Evolutionary conservation across 139 green algal genomes (phyloP), one percentile per base, ranked within the genome.

Genomic region (Chlamydomonas sphaeroides): DNA sequence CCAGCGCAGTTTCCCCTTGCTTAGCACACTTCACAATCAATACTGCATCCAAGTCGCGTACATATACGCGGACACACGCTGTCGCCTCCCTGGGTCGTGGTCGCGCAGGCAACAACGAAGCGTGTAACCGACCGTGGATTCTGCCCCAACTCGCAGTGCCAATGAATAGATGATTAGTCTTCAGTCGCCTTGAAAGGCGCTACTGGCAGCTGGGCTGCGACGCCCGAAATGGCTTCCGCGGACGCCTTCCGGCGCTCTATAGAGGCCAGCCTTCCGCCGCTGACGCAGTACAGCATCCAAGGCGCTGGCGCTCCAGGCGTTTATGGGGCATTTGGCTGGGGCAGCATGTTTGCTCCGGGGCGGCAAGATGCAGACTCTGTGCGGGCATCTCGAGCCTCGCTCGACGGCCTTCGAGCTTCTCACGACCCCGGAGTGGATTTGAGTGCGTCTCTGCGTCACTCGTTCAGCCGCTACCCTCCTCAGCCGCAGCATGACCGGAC

Each of bases 281-380:
- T 84, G 6, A 84, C 65, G 21, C 65, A 74, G 38, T 84, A 84
- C 35, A 65, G 63, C 28, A 25, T 66, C 7, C 61, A 68, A n/a
- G n/a, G n/a, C 8, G 11, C 65, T 8, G 67, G 77, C 51, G 77
- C 77, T 36, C 77, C 77, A 15, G 77, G 77, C 15, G 39, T 76
- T 8, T 84, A 84, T 59, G 77, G 48, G 4, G 65, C 65, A 0
- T 84, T 45, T 32, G 77, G 77, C 42, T 84, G 77, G 77, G 65
- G 65, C n/a, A 28, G 10, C 14, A 48, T 76, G 2, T 26, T 57
- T 20, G 76, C 26, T 25, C 39, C 5, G 1, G 49, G 42, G 8
- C 61, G 75, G 21, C 39, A 38, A 7, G 75, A 65, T 11, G 61
- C 20, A 7, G 57, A 71, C 62, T 63, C 41, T 14, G 28, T 82